Evolutionary conservation across 495 filamentous ascomycete genomes (phyloP), one percentile per base, ranked within the genome.

Genomic region (Lindgomyces ingoldianus): DNA sequence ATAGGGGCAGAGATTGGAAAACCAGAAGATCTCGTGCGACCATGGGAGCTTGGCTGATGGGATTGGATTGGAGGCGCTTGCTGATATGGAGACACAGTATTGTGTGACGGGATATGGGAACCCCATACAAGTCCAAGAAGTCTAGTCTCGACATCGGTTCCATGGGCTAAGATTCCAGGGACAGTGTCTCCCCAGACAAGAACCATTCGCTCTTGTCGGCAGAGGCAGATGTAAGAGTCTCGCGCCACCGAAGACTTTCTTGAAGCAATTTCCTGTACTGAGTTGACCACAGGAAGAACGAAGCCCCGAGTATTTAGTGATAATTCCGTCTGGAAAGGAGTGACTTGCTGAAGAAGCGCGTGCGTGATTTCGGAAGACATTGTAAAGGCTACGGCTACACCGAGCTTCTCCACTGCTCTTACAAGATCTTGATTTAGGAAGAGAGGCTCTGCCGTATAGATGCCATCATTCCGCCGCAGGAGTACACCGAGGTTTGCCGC

Each of bases 151-250:
- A 79, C 60, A 57, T 74, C 72, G 11, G 68, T 61, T 4, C 73
- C 77, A 47, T 76, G 74, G 8, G 64, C 62, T 22, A 79, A 62
- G 29, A 78, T 75, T 18, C 64, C 68, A 56, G 75, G 72, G 1
- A 77, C 65, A 19, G 73, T 71, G 25, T 77, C 73, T n/a, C 72
- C 68, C 77, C 77, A 78, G 36, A 78, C 67, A 14, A 79, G 63
- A 9, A 79, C 67, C 29, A 77, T 57, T n/a, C 66, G 55, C 59
- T 78, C 76, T 57, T 74, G 65, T 55, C 74, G 55, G 22, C 74
- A 55, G 8, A 78, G 64, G 44, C 71, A 74, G 3, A 70, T 65
- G 57, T 75, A 76, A 16, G 68, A 51, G 22, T 66, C 62, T 41
- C 70, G 68, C 49, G 72, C 70, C 2, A 75, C 60, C 14, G 47